phyloP scores from a whole-genome alignment of 139 green algal species.

The Chlorella sp. region DNA sequence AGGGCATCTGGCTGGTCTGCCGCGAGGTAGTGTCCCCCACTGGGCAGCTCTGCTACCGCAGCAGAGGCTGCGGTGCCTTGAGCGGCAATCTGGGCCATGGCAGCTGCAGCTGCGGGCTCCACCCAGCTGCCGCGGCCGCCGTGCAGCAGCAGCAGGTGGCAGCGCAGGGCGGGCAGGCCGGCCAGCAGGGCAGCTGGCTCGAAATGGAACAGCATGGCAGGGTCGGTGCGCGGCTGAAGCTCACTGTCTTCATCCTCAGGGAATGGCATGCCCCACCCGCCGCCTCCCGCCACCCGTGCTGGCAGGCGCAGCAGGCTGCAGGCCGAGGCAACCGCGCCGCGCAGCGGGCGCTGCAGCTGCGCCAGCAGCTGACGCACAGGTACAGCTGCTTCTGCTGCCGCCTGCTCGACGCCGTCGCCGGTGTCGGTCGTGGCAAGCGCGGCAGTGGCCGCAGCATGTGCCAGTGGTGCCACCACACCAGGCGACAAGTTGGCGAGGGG shows the following conservation, averaged over 20 bases:
- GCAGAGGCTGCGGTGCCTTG: slow-evolving; percentile 10
- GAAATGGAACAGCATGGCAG: slow-evolving; percentile 40
- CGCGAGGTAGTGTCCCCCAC: slow-evolving; percentile 16
- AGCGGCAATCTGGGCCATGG: not conserved
- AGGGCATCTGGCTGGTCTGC: slow-evolving; percentile 29
- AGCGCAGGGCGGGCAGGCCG: not conserved
- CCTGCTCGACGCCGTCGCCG: not conserved
- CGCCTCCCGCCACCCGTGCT: not conserved
- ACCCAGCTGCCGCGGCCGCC: slow-evolving; percentile 20
- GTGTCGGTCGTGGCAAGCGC: not conserved
- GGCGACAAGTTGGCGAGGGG: slow-evolving; percentile 32
- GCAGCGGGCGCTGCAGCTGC: slow-evolving; percentile 20
- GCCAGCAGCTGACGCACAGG: not conserved
- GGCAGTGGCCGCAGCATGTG: not conserved
- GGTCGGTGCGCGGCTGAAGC: slow-evolving; percentile 31
- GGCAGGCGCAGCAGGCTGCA: slow-evolving; percentile 9
- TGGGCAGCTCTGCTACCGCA: not conserved
- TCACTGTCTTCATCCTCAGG: not conserved
- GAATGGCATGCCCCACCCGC: not conserved
- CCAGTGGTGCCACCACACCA: not conserved
- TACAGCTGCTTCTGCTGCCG: not conserved
- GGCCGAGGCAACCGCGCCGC: not conserved
- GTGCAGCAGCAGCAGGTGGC: slow-evolving; percentile 38
- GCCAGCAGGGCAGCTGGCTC: slow-evolving; percentile 20
- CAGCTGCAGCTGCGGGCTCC: not conserved